A percentile compares a stretch with the other conserved stretches of the same genome.
Evolutionary conservation across 192 early-diverging fungal species (phyloP).

Genomic region (Linnemannia zychae): DNA sequence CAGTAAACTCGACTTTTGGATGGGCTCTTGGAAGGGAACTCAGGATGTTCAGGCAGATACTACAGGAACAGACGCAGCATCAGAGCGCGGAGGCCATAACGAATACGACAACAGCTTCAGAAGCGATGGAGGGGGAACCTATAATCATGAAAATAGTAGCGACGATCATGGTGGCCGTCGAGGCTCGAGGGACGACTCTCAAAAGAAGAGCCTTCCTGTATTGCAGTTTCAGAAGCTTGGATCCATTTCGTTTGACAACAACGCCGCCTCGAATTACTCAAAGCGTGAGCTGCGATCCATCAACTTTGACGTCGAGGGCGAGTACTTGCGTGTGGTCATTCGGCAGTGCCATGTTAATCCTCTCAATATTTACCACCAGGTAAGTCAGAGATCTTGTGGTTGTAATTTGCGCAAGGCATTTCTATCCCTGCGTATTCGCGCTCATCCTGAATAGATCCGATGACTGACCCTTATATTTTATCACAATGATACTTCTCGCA

Average conservation of each 20-base stretch:
- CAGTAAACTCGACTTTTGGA: conserved; percentile 76
- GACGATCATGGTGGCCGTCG: conserved; percentile 23
- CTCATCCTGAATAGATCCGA: background rate
- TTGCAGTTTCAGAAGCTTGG: conserved; percentile 61
- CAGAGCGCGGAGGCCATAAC: conserved; percentile 2
- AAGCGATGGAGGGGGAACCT: background rate
- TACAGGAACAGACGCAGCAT: conserved; percentile 11
- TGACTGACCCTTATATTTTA: background rate
- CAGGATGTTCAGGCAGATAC: conserved; percentile 33
- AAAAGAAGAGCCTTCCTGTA: conserved; percentile 39
- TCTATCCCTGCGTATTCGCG: background rate
- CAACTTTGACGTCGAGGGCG: conserved; percentile 75
- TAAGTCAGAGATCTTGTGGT: conserved; percentile 21
- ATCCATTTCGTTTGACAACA: conserved; percentile 77
- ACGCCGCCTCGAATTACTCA: conserved; percentile 69
- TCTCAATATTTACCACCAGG: conserved; percentile 84
- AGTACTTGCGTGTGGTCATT: conserved; percentile 76
- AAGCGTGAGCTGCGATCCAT: conserved; percentile 84
- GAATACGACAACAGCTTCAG: conserved; percentile 7
- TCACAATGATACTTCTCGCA: conserved; percentile 20
- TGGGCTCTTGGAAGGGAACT: conserved; percentile 62
- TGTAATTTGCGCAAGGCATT: background rate
- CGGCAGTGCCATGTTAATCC: conserved; percentile 79
- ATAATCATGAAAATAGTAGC: conserved; percentile 14
- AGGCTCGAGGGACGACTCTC: conserved; percentile 6